Evolutionary conservation across 2,329 filamentous ascomycete genomes (phyloP).

Genomic region (Trichoderma guizhouense): DNA sequence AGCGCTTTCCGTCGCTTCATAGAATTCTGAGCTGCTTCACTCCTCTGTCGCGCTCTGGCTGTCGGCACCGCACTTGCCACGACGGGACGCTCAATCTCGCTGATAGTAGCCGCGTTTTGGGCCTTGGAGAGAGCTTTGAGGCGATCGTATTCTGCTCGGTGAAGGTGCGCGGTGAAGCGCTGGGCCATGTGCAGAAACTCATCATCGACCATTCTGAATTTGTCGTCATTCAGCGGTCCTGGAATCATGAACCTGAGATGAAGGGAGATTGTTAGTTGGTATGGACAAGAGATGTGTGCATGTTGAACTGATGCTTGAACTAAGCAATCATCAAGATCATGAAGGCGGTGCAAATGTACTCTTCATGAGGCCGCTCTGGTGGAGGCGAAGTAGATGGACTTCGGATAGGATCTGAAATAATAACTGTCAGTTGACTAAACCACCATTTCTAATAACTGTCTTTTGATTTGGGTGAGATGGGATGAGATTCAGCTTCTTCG

Average conservation of each 20-base stretch:
- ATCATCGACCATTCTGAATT: slow-evolving; percentile 80
- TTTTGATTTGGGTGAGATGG: background rate
- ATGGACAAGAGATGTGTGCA: background rate
- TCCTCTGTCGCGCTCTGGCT: slow-evolving; percentile 24
- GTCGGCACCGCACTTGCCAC: slow-evolving; percentile 35
- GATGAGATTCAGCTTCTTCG: background rate
- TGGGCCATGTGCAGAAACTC: slow-evolving; percentile 67
- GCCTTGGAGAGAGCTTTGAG: slow-evolving; percentile 56
- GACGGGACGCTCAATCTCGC: slow-evolving; percentile 50
- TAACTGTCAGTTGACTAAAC: background rate
- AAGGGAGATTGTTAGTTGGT: background rate
- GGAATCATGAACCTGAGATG: slow-evolving; percentile 58
- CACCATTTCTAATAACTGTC: background rate
- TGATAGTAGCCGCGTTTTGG: slow-evolving; percentile 52
- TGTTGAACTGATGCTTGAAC: background rate
- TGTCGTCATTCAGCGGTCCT: slow-evolving; percentile 64
- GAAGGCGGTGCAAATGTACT: slow-evolving; percentile 37
- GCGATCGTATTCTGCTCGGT: slow-evolving; percentile 72
- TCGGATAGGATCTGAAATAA: slow-evolving; percentile 26
- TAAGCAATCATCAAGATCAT: background rate
- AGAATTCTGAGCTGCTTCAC: slow-evolving; percentile 22
- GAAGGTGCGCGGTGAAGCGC: slow-evolving; percentile 69
- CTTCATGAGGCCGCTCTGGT: slow-evolving; percentile 45
- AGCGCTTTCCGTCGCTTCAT: slow-evolving; percentile 28
- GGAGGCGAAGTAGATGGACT: slow-evolving; percentile 52